phyloP scores from a whole-genome alignment of 768 basidiomycete species.

The Auriscalpium vulgare region DNA sequence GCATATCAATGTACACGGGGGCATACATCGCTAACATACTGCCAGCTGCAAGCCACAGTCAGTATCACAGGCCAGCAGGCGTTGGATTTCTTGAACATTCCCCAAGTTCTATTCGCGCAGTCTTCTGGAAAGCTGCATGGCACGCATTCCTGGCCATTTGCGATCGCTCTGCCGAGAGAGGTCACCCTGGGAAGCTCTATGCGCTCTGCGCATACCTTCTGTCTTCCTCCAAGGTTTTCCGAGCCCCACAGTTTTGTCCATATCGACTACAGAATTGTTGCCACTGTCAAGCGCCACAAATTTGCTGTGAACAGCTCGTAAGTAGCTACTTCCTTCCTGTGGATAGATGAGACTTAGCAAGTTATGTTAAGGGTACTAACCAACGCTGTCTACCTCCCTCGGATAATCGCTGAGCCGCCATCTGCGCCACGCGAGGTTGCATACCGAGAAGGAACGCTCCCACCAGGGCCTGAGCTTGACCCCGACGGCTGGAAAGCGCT shows the following conservation, averaged over 20 bases:
- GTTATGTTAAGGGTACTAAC: slow-evolving; percentile 23
- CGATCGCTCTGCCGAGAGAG: slow-evolving; percentile 4
- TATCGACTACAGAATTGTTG: slow-evolving; percentile 46
- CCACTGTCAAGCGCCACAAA: slow-evolving; percentile 40
- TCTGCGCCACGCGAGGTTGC: slow-evolving; percentile 30
- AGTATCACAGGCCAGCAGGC: slow-evolving; percentile 2
- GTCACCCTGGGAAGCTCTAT: not conserved
- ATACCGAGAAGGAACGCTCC: slow-evolving; percentile 24
- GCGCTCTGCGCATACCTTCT: not conserved
- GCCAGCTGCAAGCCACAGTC: not conserved
- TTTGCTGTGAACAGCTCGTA: slow-evolving; percentile 46
- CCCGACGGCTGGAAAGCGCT: slow-evolving; percentile 32
- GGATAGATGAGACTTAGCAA: too few species aligned
- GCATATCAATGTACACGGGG: not conserved
- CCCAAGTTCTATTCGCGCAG: slow-evolving; percentile 1
- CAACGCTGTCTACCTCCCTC: slow-evolving; percentile 26
- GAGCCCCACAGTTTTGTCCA: slow-evolving; percentile 46
- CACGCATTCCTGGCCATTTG: slow-evolving; percentile 4
- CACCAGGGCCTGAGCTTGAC: slow-evolving; percentile 32
- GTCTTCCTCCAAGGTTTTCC: slow-evolving; percentile 9
- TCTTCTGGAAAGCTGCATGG: not conserved
- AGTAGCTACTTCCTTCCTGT: slow-evolving; percentile 4
- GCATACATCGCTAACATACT: not conserved
- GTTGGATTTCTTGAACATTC: slow-evolving; percentile 3
- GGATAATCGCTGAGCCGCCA: slow-evolving; percentile 26